Evolutionary conservation across 2,329 filamentous ascomycete species (phyloP).

Genomic region (Chrysosporium queenslandicum): DNA sequence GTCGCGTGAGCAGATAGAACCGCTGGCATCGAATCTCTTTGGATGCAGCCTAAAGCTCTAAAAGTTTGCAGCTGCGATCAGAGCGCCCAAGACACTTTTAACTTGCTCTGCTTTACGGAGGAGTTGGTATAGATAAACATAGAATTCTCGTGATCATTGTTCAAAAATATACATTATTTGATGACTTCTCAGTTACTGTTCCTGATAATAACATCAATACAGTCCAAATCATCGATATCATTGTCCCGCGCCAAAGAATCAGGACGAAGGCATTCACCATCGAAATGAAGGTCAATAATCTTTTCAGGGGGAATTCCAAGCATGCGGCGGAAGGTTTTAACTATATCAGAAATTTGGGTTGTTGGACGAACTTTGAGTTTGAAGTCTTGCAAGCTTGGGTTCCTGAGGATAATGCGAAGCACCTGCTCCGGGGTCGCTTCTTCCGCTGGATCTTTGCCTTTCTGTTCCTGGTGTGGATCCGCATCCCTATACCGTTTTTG

Average conservation of each 20-base stretch:
- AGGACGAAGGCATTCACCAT: slow-evolving; percentile 61
- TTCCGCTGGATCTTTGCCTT: slow-evolving; percentile 20
- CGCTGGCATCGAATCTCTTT: too few species aligned
- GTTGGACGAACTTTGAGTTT: slow-evolving; percentile 37
- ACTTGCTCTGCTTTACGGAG: too few species aligned
- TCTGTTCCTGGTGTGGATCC: slow-evolving; percentile 17
- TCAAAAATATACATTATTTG: too few species aligned
- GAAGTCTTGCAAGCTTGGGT: slow-evolving; percentile 43
- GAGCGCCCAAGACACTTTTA: too few species aligned
- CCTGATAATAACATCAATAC: slow-evolving; percentile 61
- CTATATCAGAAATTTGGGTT: slow-evolving; percentile 53
- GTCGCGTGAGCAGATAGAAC: too few species aligned
- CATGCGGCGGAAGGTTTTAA: slow-evolving; percentile 51
- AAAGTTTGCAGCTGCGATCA: too few species aligned
- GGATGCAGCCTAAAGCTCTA: too few species aligned
- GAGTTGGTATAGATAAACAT: too few species aligned
- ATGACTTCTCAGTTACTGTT: neutral
- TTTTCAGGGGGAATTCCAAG: slow-evolving; percentile 45
- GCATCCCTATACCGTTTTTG: slow-evolving; percentile 18
- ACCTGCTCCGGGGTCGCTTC: slow-evolving; percentile 11
- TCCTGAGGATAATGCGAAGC: slow-evolving; percentile 44
- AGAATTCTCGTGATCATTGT: too few species aligned
- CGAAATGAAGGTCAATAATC: slow-evolving; percentile 57
- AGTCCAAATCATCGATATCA: slow-evolving; percentile 65
- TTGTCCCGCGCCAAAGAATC: slow-evolving; percentile 52